Base-by-base conservation (phyloP, 441 rosid species). In the Syzygium malaccense region DNA sequence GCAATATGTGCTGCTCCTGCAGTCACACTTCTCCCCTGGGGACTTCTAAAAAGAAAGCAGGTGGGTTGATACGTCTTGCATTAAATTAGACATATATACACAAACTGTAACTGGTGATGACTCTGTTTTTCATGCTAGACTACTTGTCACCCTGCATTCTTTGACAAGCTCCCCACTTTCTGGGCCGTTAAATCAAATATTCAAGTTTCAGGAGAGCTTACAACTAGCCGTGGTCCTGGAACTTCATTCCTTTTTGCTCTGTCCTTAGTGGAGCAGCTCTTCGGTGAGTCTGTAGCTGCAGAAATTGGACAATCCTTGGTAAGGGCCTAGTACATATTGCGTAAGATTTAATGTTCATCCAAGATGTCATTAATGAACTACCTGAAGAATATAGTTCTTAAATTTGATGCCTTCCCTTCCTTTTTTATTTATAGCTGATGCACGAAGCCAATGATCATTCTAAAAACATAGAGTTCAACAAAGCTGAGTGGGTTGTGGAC, bases 1-100 rank as follows among this genome's bases (percentile, higher is more conserved):
- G 99, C 98, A 88, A 97, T 97, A 92, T 96, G 96, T 89, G 94
- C 98, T 91, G 98, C 99, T 89, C 99, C 99, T 68, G 99, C 99
- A 55, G 92, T 97, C 84, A 93, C 99, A 62, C 98, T 97, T 91
- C 96, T 98, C 87, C 99, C 99, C 53, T 98, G 99, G 99, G 99
- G 98, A 30, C 98, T 98, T 92, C 88, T 95, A 90, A 93, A 89
- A 84, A 92, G 92, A 89, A 97, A 95, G 93, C 92, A 92, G 98
- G 99, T 98, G 85, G 25, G 54, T 86, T 56, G 14, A 57, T 33
- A 66, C 12, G 62, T 85, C 83, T 75, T 68, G 57, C 54, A 5
- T 87, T 32, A 41, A 64, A 64, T 68, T 79, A 48, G 85, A 79
- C 55, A 45, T 55, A 30, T 89, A 62, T 37, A 85, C 85, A 48